Conservation (phyloP, 108 stramenopile species). For the Cylindrotheca closterium region DNA sequence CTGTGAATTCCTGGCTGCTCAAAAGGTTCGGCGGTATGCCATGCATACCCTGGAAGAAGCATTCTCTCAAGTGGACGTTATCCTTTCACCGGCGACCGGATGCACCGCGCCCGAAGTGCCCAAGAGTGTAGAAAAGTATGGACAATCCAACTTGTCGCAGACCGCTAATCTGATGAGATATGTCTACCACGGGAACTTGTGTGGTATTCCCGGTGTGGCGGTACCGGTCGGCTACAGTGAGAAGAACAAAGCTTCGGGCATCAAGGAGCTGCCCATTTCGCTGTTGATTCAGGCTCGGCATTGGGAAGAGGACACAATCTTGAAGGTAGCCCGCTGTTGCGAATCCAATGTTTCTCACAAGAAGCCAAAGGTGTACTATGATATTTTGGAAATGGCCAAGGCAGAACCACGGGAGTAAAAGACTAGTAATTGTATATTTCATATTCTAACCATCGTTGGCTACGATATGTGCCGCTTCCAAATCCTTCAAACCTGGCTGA, state of each 20-base stretch:
- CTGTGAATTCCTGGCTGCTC: background rate
- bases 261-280: background rate
- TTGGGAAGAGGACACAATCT: background rate
- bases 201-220: background rate
- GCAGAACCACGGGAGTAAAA: no score
- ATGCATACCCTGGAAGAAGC: background rate
- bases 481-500: conserved; percentile 59
- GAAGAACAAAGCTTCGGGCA: no score
- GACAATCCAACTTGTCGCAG: background rate
- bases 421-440: no score
- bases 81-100: background rate
- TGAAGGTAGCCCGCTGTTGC: background rate
- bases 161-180: background rate
- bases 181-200: background rate
- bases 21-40: background rate
- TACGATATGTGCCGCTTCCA: no score
- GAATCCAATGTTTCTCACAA: background rate
- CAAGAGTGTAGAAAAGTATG: background rate
- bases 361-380: background rate
- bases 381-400: background rate
- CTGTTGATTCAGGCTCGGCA: background rate
- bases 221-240: background rate
- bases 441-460: no score
- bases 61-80: background rate
- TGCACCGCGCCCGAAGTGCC: background rate